Percentiles rank a stretch among this genome's conserved stretches.
These are phyloP conservation scores for Pezicula carpinea DNA, from an alignment of 2,329 filamentous ascomycete genomes.

Conservation along the genomic window DNA sequence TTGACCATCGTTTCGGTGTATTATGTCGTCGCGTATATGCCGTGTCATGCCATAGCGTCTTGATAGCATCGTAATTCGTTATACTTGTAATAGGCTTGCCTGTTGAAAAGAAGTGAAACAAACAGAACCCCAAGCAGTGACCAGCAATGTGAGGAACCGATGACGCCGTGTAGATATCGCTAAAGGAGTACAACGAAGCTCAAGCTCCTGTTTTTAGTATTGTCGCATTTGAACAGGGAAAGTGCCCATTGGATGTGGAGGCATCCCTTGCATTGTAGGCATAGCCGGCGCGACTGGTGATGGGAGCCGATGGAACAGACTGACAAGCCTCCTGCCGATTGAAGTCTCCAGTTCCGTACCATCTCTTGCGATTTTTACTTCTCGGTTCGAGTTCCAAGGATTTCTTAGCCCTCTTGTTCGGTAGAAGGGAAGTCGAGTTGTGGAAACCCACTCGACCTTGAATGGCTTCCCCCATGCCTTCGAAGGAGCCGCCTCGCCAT, in stretches of 20 bases:
- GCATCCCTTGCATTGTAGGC: conserved; percentile 10
- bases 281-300: conserved; percentile 21
- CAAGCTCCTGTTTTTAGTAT: conserved; percentile 9
- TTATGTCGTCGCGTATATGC: no score
- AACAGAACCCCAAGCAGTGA: conserved; percentile 3
- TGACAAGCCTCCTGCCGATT: conserved; percentile 70
- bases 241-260: conserved; percentile 12
- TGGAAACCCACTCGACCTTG: conserved; percentile 85
- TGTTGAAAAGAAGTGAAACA: not conserved
- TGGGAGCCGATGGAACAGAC: conserved; percentile 64
- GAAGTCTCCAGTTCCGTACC: conserved; percentile 87
- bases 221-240: conserved; percentile 20
- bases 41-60: not conserved
- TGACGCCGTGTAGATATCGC: not conserved
- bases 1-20: no score
- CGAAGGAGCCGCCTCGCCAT: conserved; percentile 31
- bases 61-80: conserved; percentile 5
- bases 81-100: not conserved
- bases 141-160: conserved; percentile 10
- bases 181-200: not conserved
- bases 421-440: conserved; percentile 79
- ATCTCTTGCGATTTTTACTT: conserved; percentile 93
- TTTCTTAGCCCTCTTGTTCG: conserved; percentile 83
- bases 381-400: conserved; percentile 90
- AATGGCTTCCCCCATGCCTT: conserved; percentile 85